phyloP scores from a whole-genome alignment of 257 asterid genomes.

The Solanum acaule region DNA sequence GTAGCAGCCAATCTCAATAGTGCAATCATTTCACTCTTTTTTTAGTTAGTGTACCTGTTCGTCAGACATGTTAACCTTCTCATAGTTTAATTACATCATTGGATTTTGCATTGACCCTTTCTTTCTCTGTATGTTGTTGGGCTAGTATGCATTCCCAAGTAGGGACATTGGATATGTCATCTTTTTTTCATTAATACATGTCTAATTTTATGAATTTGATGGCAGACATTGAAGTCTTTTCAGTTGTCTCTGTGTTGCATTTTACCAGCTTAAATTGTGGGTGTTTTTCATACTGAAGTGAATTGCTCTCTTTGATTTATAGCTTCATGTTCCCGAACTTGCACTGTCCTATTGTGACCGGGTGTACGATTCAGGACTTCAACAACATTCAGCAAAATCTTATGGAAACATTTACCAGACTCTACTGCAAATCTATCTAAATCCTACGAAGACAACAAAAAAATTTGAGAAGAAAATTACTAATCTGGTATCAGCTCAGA shows the following conservation, averaged over 20 bases:
- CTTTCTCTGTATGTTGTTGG: not conserved
- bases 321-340: conserved; percentile 92
- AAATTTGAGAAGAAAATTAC: conserved; percentile 63
- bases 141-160: not conserved
- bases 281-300: not conserved
- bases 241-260: not conserved
- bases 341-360: conserved; percentile 91
- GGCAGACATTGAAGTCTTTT: not conserved
- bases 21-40: not conserved
- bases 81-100: not conserved
- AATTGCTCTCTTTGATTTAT: conserved; percentile 5
- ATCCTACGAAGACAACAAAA: conserved; percentile 73
- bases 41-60: not conserved
- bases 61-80: not conserved
- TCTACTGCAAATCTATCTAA: conserved; percentile 84
- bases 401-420: conserved; percentile 72
- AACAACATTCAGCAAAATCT: conserved; percentile 58
- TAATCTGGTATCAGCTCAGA: conserved; percentile 43
- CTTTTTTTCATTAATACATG: not conserved
- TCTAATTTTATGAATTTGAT: not conserved
- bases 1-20: not conserved
- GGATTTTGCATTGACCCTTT: not conserved
- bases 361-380: conserved; percentile 53
- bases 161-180: not conserved
- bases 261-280: not conserved